Conservation (phyloP, 768 basidiomycete species). For the Clathrus columnatus region DNA sequence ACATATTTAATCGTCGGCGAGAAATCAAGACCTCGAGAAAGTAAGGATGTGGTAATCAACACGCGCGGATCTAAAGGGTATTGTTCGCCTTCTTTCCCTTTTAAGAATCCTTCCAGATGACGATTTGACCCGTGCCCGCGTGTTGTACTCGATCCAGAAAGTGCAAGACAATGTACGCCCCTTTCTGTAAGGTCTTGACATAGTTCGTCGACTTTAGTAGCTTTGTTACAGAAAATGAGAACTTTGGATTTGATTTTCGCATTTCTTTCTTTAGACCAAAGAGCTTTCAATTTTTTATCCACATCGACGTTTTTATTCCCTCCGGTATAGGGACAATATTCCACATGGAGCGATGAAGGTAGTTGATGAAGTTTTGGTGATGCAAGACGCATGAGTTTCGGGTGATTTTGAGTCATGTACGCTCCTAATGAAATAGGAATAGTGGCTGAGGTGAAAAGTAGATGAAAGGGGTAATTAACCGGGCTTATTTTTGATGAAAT, state of each 20-base stretch:
- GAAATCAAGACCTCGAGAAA: conserved; percentile 88
- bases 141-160: conserved; percentile 53
- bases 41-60: conserved; percentile 81
- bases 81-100: conserved; percentile 13
- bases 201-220: conserved; percentile 55
- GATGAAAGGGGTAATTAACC: conserved; percentile 63
- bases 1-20: conserved; percentile 68
- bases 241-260: conserved; percentile 45
- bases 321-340: conserved; percentile 68
- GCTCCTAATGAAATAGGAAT: conserved; percentile 67
- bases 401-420: conserved; percentile 57
- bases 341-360: conserved; percentile 57
- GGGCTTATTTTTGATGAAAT: conserved; percentile 17
- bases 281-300: conserved; percentile 57
- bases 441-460: conserved; percentile 79
- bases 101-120: conserved; percentile 70
- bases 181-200: conserved; percentile 48
- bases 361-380: conserved; percentile 76
- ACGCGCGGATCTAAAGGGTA: conserved; percentile 42
- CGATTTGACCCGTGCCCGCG: conserved; percentile 63
- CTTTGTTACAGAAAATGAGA: conserved; percentile 78
- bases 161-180: conserved; percentile 52
- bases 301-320: conserved; percentile 79
- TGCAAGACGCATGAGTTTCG: conserved; percentile 57
- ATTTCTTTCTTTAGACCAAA: conserved; percentile 61